Evolutionary conservation across 176 grass and related monocot genomes (phyloP), one percentile per base, ranked within the genome.

Genomic region (Phragmites australis): DNA sequence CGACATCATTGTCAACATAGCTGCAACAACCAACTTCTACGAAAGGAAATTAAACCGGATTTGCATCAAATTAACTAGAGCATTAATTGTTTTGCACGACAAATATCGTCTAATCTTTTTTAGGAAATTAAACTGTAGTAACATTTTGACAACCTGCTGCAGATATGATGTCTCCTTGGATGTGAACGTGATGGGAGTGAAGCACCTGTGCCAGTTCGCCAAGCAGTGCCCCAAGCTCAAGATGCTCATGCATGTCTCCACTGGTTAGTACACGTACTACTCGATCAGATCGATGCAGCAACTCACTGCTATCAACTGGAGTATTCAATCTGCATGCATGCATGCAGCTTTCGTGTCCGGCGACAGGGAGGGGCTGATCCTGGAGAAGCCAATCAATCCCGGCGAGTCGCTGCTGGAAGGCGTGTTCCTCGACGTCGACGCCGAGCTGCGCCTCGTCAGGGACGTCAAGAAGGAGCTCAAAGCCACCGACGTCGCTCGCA

Each of bases 211-310:
- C 72, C 51, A 84, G 15, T 86, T 96, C 16, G 93, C 86, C 79
- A 97, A 93, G 55, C 90, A 85, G 74, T 97, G 93, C 18, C 29
- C 68, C 13, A 82, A 64, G 12, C 84, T 93, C 57, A 91, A 93
- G 77, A 80, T 97, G 51, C 74, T 97, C 43, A 89, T 97, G 72
- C 93, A 97, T 77, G 88, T 97, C 10, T 97, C 93, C 48, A 91
- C 90, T 25, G 93, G 92, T 92, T 52, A 66, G 65, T 68, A 18
- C 1, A 16, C 8, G 25, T n/a, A n/a, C n/a, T n/a, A n/a, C n/a
- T n/a, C n/a, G n/a, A n/a, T n/a, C n/a, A n/a, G n/a, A n/a, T n/a
- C n/a, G n/a, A n/a, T n/a, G n/a, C n/a, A n/a, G n/a, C n/a, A n/a
- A n/a, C n/a, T n/a, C n/a, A n/a, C n/a, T n/a, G n/a, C n/a, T n/a